Percentiles rank a stretch among this genome's conserved stretches.
phyloP scores from a whole-genome alignment of 306 rosid genomes.

The Vicia sativa region DNA sequence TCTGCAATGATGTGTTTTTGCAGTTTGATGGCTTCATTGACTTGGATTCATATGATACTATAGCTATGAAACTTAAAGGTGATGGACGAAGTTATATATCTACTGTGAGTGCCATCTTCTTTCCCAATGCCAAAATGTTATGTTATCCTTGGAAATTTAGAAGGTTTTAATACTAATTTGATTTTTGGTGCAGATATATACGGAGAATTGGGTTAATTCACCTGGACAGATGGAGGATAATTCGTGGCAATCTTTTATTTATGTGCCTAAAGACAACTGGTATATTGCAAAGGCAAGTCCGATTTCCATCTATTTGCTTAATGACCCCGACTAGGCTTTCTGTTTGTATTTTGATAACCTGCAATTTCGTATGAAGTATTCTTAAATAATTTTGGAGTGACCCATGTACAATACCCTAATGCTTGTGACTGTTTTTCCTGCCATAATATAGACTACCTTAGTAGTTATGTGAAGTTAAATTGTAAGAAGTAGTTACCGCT shows the following conservation, averaged over 20 bases:
- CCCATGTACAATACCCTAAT: neutral
- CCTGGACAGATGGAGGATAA: slow-evolving; percentile 89
- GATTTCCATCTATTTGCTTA: slow-evolving; percentile 15
- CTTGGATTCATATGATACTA: slow-evolving; percentile 83
- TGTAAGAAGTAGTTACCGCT: neutral
- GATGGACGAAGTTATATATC: slow-evolving; percentile 94
- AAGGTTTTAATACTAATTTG: slow-evolving; percentile 20
- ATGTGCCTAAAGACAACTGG: slow-evolving; percentile 81
- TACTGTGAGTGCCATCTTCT: slow-evolving; percentile 59
- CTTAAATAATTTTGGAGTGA: slow-evolving; percentile 15
- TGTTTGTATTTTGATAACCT: slow-evolving; percentile 12
- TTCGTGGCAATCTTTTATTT: slow-evolving; percentile 83
- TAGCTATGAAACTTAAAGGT: slow-evolving; percentile 83
- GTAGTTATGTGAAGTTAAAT: slow-evolving; percentile 24
- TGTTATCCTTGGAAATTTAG: slow-evolving; percentile 1
- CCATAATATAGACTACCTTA: neutral
- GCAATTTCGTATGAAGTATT: slow-evolving; percentile 11
- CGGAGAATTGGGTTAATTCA: slow-evolving; percentile 94
- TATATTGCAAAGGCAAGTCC: slow-evolving; percentile 73
- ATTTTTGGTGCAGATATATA: slow-evolving; percentile 67
- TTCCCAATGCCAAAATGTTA: slow-evolving; percentile 22
- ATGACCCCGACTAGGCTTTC: slow-evolving; percentile 21
- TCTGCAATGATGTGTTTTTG: slow-evolving; percentile 33
- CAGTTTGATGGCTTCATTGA: slow-evolving; percentile 90
- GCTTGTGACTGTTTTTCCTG: slow-evolving; percentile 11